Percentiles rank a stretch among this genome's conserved stretches.
phyloP scores from a whole-genome alignment of 768 basidiomycete genomes.

The Phylloporus sp. region DNA sequence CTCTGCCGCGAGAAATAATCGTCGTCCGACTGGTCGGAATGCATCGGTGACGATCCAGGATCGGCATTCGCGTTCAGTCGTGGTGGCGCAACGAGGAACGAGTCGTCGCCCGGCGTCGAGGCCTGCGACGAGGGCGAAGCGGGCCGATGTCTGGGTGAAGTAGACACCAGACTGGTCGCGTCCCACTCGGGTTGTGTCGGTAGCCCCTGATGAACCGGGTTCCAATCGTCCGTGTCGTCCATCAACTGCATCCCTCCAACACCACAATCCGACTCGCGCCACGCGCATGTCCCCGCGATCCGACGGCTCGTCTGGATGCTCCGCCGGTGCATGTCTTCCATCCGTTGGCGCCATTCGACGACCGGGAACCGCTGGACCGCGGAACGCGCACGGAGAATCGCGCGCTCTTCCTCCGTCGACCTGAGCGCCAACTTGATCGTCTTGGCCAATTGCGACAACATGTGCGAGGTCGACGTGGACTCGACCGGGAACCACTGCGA shows the following conservation, averaged over 20 bases:
- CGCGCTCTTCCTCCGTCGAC: slow-evolving; percentile 86
- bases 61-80: slow-evolving; percentile 30
- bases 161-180: slow-evolving; percentile 43
- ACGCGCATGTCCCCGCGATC: slow-evolving; percentile 67
- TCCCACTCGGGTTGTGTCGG: slow-evolving; percentile 80
- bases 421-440: slow-evolving; percentile 93
- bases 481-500: slow-evolving; percentile 94
- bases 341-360: slow-evolving; percentile 94
- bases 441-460: slow-evolving; percentile 91
- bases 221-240: slow-evolving; percentile 74
- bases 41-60: slow-evolving; percentile 19
- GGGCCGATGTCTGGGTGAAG: slow-evolving; percentile 38
- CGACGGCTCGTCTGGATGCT: slow-evolving; percentile 69
- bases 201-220: slow-evolving; percentile 58
- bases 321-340: slow-evolving; percentile 91
- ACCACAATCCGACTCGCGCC: slow-evolving; percentile 67
- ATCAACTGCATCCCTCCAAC: slow-evolving; percentile 42
- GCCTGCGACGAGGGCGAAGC: slow-evolving; percentile 61
- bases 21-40: slow-evolving; percentile 57
- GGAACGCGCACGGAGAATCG: slow-evolving; percentile 87
- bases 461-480: slow-evolving; percentile 86
- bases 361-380: slow-evolving; percentile 97
- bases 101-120: slow-evolving; percentile 44
- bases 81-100: slow-evolving; percentile 35
- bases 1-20: slow-evolving; percentile 46